phyloP scores from a whole-genome alignment of 2,329 filamentous ascomycete species.

The Dichotomopilus funicola region DNA sequence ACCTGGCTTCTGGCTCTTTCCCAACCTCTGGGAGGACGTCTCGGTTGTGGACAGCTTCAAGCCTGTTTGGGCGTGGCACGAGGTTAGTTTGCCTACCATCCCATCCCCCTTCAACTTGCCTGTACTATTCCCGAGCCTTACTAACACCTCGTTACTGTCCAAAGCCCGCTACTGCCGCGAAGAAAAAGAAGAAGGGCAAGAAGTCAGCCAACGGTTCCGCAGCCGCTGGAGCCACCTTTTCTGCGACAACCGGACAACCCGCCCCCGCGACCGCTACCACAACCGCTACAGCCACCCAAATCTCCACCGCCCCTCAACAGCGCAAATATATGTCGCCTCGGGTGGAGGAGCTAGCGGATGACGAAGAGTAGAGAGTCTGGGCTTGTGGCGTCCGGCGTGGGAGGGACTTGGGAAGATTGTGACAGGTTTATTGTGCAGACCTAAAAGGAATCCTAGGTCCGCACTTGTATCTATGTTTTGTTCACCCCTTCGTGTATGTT shows the following conservation, averaged over 20 bases:
- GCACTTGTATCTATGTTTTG: not conserved
- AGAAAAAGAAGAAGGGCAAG: slow-evolving; percentile 53
- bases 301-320: slow-evolving; percentile 40
- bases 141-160: slow-evolving; percentile 19
- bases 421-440: not conserved
- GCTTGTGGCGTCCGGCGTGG: slow-evolving; percentile 1
- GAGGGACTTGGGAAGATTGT: not conserved
- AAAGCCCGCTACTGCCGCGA: slow-evolving; percentile 26
- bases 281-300: slow-evolving; percentile 49
- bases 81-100: slow-evolving; percentile 50
- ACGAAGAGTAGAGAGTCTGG: slow-evolving; percentile 22
- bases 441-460: not conserved
- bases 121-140: not conserved
- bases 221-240: slow-evolving; percentile 39
- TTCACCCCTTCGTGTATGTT: no score
- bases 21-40: slow-evolving; percentile 96
- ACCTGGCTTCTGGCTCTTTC: slow-evolving; percentile 95
- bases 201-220: slow-evolving; percentile 29
- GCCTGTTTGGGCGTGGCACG: slow-evolving; percentile 96
- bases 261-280: slow-evolving; percentile 49
- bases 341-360: slow-evolving; percentile 32
- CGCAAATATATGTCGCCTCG: slow-evolving; percentile 39
- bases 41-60: slow-evolving; percentile 97
- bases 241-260: slow-evolving; percentile 47
- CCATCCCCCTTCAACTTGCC: slow-evolving; percentile 7